These are phyloP conservation scores for Eleusine coracana DNA, from an alignment of 176 grass and related monocot species.

Conservation along the genomic window DNA sequence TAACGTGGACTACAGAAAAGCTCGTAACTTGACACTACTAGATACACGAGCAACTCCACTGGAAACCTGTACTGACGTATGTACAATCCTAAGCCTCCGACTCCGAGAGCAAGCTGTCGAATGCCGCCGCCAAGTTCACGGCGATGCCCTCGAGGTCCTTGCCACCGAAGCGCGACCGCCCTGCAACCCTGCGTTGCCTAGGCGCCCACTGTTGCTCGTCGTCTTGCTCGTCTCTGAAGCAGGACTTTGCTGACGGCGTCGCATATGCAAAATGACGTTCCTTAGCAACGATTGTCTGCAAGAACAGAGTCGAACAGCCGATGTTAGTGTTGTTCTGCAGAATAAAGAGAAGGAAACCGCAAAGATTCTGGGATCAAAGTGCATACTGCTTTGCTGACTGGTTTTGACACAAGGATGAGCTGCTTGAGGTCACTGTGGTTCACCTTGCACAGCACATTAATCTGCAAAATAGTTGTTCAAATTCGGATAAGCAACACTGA, in stretches of 20 bases:
- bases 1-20: constrained; percentile 34
- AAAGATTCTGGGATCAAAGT: not conserved
- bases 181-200: constrained; percentile 68
- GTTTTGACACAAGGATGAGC: constrained; percentile 81
- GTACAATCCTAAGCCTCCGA: constrained; percentile 45
- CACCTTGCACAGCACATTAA: constrained; percentile 72
- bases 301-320: not conserved
- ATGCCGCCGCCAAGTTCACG: constrained; percentile 51
- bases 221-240: not conserved
- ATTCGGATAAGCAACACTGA: constrained; percentile 8
- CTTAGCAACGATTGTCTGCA: constrained; percentile 67
- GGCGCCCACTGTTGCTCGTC: constrained; percentile 57
- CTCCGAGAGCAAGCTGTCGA: constrained; percentile 34
- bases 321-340: not conserved
- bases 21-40: constrained; percentile 30
- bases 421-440: constrained; percentile 74
- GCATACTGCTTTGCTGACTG: constrained; percentile 72
- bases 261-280: constrained; percentile 75
- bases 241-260: constrained; percentile 54
- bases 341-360: not conserved
- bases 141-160: constrained; percentile 57
- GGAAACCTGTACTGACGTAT: constrained; percentile 37
- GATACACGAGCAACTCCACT: not conserved
- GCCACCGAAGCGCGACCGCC: constrained; percentile 39
- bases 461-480: constrained; percentile 35